Evolutionary conservation across 257 asterid genomes (phyloP), one percentile per base, ranked within the genome.

Genomic region (Apocynum venetum): DNA sequence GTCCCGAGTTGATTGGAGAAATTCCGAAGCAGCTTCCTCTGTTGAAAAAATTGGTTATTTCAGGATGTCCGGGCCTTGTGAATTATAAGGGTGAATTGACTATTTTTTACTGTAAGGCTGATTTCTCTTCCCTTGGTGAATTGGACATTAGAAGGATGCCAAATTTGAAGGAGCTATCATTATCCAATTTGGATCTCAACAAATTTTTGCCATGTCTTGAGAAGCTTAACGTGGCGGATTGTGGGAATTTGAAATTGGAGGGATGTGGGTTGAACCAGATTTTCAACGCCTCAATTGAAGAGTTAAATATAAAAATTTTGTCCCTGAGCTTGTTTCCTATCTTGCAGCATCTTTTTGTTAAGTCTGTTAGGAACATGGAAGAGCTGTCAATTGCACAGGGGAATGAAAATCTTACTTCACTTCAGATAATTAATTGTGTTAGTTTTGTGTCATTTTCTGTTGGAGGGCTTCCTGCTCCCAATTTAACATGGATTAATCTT

Each of bases 1-100:
- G 74, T 66, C 77, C 80, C 6, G 19, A 70, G 55, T 52, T 76
- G 69, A 51, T 49, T 13, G 77, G 74, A 3, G 65, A 70, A 25
- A 19, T 75, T 9, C 80, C 83, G 12, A 53, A 49, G 10, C 38
- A 75, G 6, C 77, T 25, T 25, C 31, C 31, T 25, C 31, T 25
- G 31, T 25, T 25, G 31, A 25, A 25, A 25, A 25, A 25, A 25
- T 25, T 25, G 31, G 31, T 25, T 25, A 25, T 25, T 25, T 25
- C 36, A 1, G 19, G 14, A 25, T 80, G 76, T 1, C 76, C 66
- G 0, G 12, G 51, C 1, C 78, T 79, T 8, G 78, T 60, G 35
- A 61, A 12, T 73, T 36, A 8, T 7, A 40, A 53, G 15, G 77
- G 67, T 4, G 38, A 6, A 52, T 31, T 72, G 14, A 72, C 64